Base-by-base conservation (phyloP, 202 grass and related monocot genomes). In the Alloteropsis angusta region DNA sequence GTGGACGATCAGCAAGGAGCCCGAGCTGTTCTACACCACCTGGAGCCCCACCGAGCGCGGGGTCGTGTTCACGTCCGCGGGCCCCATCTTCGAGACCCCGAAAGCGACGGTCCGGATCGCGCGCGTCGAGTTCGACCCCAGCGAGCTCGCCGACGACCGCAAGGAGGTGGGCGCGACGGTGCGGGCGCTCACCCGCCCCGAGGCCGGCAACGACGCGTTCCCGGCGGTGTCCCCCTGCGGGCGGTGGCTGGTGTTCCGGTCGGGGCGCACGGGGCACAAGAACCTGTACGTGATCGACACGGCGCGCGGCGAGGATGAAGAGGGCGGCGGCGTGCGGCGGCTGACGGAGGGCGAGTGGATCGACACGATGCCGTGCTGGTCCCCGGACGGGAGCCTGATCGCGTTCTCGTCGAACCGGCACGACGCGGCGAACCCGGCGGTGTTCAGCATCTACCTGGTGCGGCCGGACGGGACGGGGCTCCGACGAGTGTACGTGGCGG, bases 361-460 rank as follows among this genome's bases (percentile, higher is more conserved):
- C 70, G 94, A 97, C 86, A 97, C 94, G 65, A 97, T 97, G 94
- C 94, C 94, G 35, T 75, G 35, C 65, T 97, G 94, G 94, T 94
- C 94, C 5, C 94, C 89, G 4, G 87, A 94, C 80, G 94, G 94
- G 10, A 18, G 28, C 9, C 60, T 90, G 43, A 94, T 97, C 63
- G 94, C 91, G 6, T 97, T 97, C 89, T 97, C 94, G 32, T 97
- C 91, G 26, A 97, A 97, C 74, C 87, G 89, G 32, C 91, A 94
- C 87, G 80, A 94, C 70, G 78, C 91, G 19, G 35, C 55, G 11
- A 86, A 90, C 48, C 32, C 83, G 25, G 41, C 55, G 8, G 94
- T 81, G 26, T 97, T 97, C 70, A 84, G 91, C 64, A 86, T 94
- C 80, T 97, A 94, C 85, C 83, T 94, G 28, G 87, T 97, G 14